Base-by-base conservation (phyloP, 352 stramenopile genomes). In the Phytophthora citricola region DNA sequence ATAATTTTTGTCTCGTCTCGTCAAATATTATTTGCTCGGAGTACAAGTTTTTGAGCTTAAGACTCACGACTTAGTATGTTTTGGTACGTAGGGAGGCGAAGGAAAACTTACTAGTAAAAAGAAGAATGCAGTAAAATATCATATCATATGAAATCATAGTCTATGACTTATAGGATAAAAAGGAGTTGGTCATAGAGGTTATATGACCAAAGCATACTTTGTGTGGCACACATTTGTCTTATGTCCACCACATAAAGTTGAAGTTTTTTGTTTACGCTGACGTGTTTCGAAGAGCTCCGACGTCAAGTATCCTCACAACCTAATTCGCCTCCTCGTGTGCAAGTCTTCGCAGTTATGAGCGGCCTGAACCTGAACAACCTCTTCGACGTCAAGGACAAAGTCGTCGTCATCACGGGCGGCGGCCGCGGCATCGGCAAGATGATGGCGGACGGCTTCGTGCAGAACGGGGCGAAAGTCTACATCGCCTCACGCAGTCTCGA, bases 401-500 rank as follows among this genome's bases (percentile, higher is more conserved):
- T 90, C 27, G 92, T 98, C 15, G 71, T 99, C n/a, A 87, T 99
- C 60, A 99, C 95, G 24, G 96, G 96, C 58, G 96, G 96, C 52
- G 94, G 89, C 31, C 82, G 92, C 36, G 97, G 95, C 41, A 98
- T 99, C 71, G 97, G 97, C 52, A 86, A 93, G 66, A 98, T 99
- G 95, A 98, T 99, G 69, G 93, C 95, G 49, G 89, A 96, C 66
- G 92, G 90, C 27, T 98, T 98, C 80, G 84, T 94, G 31, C 68
- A 83, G 56, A 97, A 97, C 58, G 89, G 92, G 56, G 94, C 93
- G 56, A 98, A 92, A 61, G 96, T 99, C 8, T 93, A 98, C 63
- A 90, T 99, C 54, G 95, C 92, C 1, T 97, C 84, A 44, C 91
- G 94, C 29, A 85, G 89, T 51, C 75, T 91, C 58, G 84, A 93